Base-by-base conservation (phyloP, 352 stramenopile species). In the Saprolegnia diclina region DNA sequence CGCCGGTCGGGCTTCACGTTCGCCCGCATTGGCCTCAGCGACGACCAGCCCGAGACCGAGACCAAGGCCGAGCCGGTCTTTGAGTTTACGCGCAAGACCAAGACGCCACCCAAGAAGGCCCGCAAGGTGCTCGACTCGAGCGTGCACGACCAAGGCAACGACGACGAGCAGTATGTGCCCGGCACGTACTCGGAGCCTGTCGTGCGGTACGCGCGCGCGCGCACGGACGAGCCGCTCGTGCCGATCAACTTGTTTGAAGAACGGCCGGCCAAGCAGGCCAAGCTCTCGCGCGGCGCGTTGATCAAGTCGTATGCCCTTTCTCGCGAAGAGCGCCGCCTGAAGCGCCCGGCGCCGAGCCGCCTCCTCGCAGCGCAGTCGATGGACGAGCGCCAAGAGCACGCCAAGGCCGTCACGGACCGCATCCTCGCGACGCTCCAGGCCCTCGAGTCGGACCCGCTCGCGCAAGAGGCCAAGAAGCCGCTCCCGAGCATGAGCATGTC, bases 401-500 rank as follows among this genome's bases (percentile, higher is more conserved):
- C 63, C 19, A 57, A 61, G 42, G 13, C 61, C 16, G 37, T 69
- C 45, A 69, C 84, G 0, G 82, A 92, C 64, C 91, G 89, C 72
- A 90, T 93, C 42, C 54, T 95, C 35, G 81, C 77, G 48, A 92
- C 82, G 40, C 68, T 95, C 42, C 91, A 90, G 68, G 91, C 91
- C 71, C 76, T 94, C 35, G 80, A 95, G 70, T 21, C 63, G 5
- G 89, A 77, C 26, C 87, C 87, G 29, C 63, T 95, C n/a, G 80
- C 88, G 40, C 74, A 76, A 35, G 83, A 92, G 72, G 75, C 80
- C 0, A 78, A 81, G 56, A 91, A 93, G 56, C 87, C 87, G 14
- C 88, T 79, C 24, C 82, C 83, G 16, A 89, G 82, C 13, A 91
- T 82, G 35, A 90, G 85, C 32, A 69, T 91, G 72, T 92, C 85